Percentiles rank a stretch among this genome's conserved stretches.
Conservation (phyloP, 345 rosid genomes). For the Excoecaria cochinchinensis region DNA sequence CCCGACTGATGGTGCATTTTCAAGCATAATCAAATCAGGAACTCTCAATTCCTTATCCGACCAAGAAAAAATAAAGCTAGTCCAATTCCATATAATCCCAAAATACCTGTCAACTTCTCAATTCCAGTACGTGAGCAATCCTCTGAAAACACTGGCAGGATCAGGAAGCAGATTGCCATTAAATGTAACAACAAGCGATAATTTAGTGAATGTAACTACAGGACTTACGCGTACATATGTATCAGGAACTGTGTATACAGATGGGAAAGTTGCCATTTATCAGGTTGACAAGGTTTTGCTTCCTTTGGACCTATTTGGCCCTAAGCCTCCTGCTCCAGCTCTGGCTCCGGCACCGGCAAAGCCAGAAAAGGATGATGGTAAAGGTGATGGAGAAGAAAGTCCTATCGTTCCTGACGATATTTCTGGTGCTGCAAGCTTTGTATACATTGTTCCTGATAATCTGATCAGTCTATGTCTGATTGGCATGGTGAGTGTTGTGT, state of each 20-base stretch:
- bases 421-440: not conserved
- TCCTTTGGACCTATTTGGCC: conserved; percentile 40
- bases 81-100: conserved; percentile 24
- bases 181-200: conserved; percentile 22
- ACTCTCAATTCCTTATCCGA: conserved; percentile 20
- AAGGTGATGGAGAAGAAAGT: conserved; percentile 12
- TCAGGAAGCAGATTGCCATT: conserved; percentile 15
- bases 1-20: conserved; percentile 22
- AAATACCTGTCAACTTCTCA: conserved; percentile 29
- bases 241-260: conserved; percentile 28
- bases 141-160: conserved; percentile 27
- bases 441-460: not conserved
- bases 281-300: conserved; percentile 49
- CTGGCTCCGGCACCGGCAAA: conserved; percentile 39
- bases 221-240: conserved; percentile 41
- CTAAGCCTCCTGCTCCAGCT: conserved; percentile 44
- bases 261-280: conserved; percentile 40
- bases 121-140: conserved; percentile 25
- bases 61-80: conserved; percentile 20
- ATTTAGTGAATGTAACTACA: conserved; percentile 37
- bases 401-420: conserved; percentile 27
- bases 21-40: conserved; percentile 16
- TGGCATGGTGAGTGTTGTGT: not conserved
- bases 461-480: not conserved
- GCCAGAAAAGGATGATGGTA: conserved; percentile 30